Evolutionary conservation across 73 alveolate genomes (phyloP).

Genomic region (Paramecium sexaurelia): DNA sequence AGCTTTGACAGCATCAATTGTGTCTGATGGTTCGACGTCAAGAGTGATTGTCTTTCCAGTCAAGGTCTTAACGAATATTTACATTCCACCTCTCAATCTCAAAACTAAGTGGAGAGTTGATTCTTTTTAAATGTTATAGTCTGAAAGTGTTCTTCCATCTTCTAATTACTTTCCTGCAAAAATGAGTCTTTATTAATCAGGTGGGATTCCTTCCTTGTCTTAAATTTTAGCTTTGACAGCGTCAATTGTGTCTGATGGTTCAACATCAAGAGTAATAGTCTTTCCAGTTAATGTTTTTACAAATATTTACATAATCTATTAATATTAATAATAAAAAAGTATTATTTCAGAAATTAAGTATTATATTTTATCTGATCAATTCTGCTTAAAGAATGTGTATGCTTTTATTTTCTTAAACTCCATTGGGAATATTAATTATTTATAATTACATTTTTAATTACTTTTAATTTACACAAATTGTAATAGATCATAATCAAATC

Average conservation of each 20-base stretch:
- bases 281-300: no score
- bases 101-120: conserved; percentile 51
- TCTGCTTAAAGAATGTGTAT: no score
- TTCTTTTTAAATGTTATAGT: conserved; percentile 62
- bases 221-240: conserved; percentile 45
- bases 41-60: conserved; percentile 61
- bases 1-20: conserved; percentile 53
- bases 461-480: no score
- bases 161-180: conserved; percentile 62
- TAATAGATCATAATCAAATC: no score
- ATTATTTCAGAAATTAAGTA: no score
- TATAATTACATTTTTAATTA: no score
- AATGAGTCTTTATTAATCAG: conserved; percentile 59
- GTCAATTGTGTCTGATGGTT: conserved; percentile 60
- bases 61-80: conserved; percentile 50
- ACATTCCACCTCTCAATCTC: conserved; percentile 64
- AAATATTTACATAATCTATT: no score
- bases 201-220: conserved; percentile 69
- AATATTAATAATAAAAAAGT: no score
- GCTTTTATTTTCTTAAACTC: no score
- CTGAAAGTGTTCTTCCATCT: conserved; percentile 54
- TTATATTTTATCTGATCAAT: no score
- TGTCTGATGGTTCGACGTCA: conserved; percentile 57
- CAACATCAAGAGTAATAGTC: conserved; percentile 41
- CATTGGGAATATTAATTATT: no score